Evolutionary conservation across 2,329 filamentous ascomycete genomes (phyloP).

Genomic region (Colletotrichum filicis): DNA sequence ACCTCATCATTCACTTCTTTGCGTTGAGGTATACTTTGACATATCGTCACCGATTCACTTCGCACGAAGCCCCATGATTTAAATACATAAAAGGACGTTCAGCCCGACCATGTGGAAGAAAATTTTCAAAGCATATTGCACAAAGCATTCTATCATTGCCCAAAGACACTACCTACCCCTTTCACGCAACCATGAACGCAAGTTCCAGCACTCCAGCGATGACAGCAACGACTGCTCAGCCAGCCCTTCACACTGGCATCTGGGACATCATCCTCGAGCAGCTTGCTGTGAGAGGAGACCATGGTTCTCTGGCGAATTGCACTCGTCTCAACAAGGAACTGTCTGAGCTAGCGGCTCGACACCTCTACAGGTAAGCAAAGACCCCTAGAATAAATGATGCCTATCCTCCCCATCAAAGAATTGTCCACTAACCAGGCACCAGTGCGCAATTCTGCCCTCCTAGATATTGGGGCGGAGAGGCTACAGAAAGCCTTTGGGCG

Average conservation of each 20-base stretch:
- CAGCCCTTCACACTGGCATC: background rate
- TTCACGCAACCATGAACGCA: background rate
- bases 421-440: background rate
- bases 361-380: slow-evolving; percentile 10
- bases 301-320: slow-evolving; percentile 1
- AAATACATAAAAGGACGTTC: background rate
- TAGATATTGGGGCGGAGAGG: background rate
- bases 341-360: background rate
- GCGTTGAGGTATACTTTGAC: background rate
- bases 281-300: background rate
- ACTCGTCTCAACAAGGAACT: background rate
- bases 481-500: background rate
- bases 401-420: background rate
- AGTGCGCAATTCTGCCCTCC: background rate
- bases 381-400: background rate
- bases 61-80: background rate
- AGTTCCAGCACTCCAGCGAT: background rate
- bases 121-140: background rate
- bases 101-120: background rate
- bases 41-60: background rate
- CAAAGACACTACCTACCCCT: background rate
- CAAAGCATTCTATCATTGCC: background rate
- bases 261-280: slow-evolving; percentile 1
- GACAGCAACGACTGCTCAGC: background rate
- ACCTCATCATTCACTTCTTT: background rate